A percentile compares a stretch with the other conserved stretches of the same genome.
Evolutionary conservation across 495 filamentous ascomycete genomes (phyloP).

Genomic region (Sporormia fimetaria): DNA sequence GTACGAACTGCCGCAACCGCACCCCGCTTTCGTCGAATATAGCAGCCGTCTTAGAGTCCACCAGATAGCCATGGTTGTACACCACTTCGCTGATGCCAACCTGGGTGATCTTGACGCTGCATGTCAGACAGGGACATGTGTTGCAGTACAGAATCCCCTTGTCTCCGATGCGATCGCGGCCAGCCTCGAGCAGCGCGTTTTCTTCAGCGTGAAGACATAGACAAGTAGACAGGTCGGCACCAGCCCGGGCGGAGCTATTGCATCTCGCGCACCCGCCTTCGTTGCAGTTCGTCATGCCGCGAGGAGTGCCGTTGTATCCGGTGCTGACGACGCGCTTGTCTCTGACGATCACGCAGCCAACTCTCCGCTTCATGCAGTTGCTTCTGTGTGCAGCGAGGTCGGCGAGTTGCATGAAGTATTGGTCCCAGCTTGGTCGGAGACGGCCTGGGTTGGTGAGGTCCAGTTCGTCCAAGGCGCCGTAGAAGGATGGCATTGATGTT

Average conservation of each 20-base stretch:
- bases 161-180: slow-evolving; percentile 74
- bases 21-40: slow-evolving; percentile 23
- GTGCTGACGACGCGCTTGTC: slow-evolving; percentile 83
- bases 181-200: slow-evolving; percentile 89
- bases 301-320: slow-evolving; percentile 94
- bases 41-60: slow-evolving; percentile 50
- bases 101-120: slow-evolving; percentile 93
- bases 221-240: slow-evolving; percentile 68
- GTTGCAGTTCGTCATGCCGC: slow-evolving; percentile 76
- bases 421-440: slow-evolving; percentile 86
- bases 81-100: slow-evolving; percentile 93
- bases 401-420: slow-evolving; percentile 94
- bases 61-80: slow-evolving; percentile 83
- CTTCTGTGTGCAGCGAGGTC: slow-evolving; percentile 81
- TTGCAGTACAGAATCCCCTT: slow-evolving; percentile 81
- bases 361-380: slow-evolving; percentile 97
- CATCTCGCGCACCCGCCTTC: slow-evolving; percentile 87
- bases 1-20: slow-evolving; percentile 21
- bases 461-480: slow-evolving; percentile 53
- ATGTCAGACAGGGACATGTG: slow-evolving; percentile 96
- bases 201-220: slow-evolving; percentile 95
- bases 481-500: slow-evolving; percentile 54
- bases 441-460: slow-evolving; percentile 68
- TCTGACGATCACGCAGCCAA: slow-evolving; percentile 89
- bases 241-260: slow-evolving; percentile 59